Evolutionary conservation across 768 basidiomycete species (phyloP), one percentile per base, ranked within the genome.

Genomic region (Naganishia vaughanmartiniae): DNA sequence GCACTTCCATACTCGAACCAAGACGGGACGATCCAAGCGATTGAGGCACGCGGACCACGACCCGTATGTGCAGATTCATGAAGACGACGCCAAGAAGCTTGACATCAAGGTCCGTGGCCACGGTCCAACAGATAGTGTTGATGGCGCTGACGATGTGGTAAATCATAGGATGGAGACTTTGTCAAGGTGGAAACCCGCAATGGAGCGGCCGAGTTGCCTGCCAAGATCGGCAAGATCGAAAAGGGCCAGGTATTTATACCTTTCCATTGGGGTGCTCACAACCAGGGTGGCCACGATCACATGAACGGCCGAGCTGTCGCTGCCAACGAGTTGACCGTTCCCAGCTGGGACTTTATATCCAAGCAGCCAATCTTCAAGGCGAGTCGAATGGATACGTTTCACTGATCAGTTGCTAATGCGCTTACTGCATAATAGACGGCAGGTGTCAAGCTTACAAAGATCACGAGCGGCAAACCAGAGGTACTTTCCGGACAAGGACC

Each of bases 191-290:
- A 68, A 55, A 68, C 71, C 6, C 58, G 58, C 1, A 60, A 70
- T 26, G 74, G 74, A 17, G 39, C 60, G 39, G 42, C 72, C 46
- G 73, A 75, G 54, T 51, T 74, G 12, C 68, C 74, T 1, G 74
- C 73, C 33, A 75, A 73, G 51, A 51, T 73, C 54, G 73, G 74
- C 56, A 69, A 73, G 36, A 73, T 73, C 53, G 68, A 56, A 17
- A 68, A 70, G 56, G 74, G 74, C 5, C 68, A 75, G 30, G 54
- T 75, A 46, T 75, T 75, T 54, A 66, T 75, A 7, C 74, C 74
- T 14, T 74, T 75, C 63, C 74, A 75, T 54, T 75, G 70, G 66
- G 74, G 74, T 10, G 54, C 71, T 4, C 73, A 75, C 54, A 54
- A 72, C 26, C 66, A 58, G n/a, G 65, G 70, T 46, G 68, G 68